These are phyloP conservation scores for Pochonia chlamydosporia DNA, from an alignment of 2,329 filamentous ascomycete species.

Conservation along the genomic window DNA sequence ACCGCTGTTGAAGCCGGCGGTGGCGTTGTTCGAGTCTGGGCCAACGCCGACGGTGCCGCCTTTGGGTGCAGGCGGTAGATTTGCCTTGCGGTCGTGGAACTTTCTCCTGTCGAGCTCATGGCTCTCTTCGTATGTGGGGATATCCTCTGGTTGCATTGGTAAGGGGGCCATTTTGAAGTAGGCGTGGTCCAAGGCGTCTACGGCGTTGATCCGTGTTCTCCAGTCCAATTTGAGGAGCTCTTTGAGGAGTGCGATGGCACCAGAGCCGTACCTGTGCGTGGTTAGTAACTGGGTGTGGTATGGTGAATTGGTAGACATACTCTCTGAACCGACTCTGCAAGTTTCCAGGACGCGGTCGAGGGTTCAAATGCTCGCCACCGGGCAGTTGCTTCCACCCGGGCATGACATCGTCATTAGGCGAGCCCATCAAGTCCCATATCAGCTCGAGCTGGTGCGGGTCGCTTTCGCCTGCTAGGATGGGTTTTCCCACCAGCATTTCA, in stretches of 20 bases:
- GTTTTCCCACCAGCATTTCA: slow-evolving; percentile 92
- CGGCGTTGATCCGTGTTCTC: slow-evolving; percentile 82
- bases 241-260: slow-evolving; percentile 71
- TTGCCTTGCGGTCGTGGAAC: slow-evolving; percentile 78
- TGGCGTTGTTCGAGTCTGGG: slow-evolving; percentile 42
- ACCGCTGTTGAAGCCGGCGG: slow-evolving; percentile 42
- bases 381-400: slow-evolving; percentile 82
- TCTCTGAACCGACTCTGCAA: slow-evolving; percentile 71
- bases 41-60: slow-evolving; percentile 82
- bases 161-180: slow-evolving; percentile 80
- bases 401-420: slow-evolving; percentile 86
- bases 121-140: slow-evolving; percentile 90
- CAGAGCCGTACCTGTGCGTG: slow-evolving; percentile 51
- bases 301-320: slow-evolving; percentile 37
- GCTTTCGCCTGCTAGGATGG: slow-evolving; percentile 84
- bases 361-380: slow-evolving; percentile 67
- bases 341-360: slow-evolving; percentile 57
- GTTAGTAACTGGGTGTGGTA: slow-evolving; percentile 9
- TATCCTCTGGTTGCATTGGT: slow-evolving; percentile 75
- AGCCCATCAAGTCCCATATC: slow-evolving; percentile 89
- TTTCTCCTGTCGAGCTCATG: slow-evolving; percentile 94
- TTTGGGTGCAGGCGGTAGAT: slow-evolving; percentile 82
- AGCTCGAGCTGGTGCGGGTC: slow-evolving; percentile 86
- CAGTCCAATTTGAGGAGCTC: slow-evolving; percentile 87
- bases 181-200: slow-evolving; percentile 85